Evolutionary conservation across 805 yeast genomes (phyloP).

Genomic region (Candida ficus): DNA sequence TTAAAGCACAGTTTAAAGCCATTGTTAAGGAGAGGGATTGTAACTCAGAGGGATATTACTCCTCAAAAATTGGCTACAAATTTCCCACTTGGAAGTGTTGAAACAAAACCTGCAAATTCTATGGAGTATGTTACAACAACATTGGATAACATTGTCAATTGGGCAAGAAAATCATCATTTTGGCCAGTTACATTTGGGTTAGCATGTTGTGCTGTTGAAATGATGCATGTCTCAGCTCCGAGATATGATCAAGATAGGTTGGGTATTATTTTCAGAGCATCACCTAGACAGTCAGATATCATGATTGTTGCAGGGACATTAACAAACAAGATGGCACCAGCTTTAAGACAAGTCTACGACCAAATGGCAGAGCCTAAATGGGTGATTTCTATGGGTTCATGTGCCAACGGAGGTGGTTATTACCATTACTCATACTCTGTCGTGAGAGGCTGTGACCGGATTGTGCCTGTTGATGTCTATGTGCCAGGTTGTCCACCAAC

Average conservation of each 20-base stretch:
- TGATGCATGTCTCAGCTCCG: slow-evolving; percentile 92
- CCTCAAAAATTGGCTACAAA: slow-evolving; percentile 19
- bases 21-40: slow-evolving; percentile 12
- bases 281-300: slow-evolving; percentile 89
- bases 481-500: slow-evolving; percentile 95
- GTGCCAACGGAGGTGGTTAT: slow-evolving; percentile 93
- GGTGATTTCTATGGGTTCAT: slow-evolving; percentile 92
- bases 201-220: slow-evolving; percentile 92
- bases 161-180: slow-evolving; percentile 89
- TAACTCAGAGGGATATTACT: slow-evolving; percentile 13
- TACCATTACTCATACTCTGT: slow-evolving; percentile 87
- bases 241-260: slow-evolving; percentile 89
- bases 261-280: slow-evolving; percentile 90
- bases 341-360: slow-evolving; percentile 86
- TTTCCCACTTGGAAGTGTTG: slow-evolving; percentile 18
- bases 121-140: slow-evolving; percentile 80
- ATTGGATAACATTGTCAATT: slow-evolving; percentile 74
- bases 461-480: slow-evolving; percentile 84
- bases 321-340: slow-evolving; percentile 92
- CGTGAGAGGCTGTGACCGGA: slow-evolving; percentile 85
- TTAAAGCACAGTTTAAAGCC: slow-evolving; percentile 7
- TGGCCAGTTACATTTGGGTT: slow-evolving; percentile 93
- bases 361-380: slow-evolving; percentile 94
- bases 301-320: slow-evolving; percentile 91
- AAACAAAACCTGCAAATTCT: slow-evolving; percentile 44